Evolutionary conservation across 176 grass and related monocot genomes (phyloP), one percentile per base, ranked within the genome.

Genomic region (Oryza glaberrima): DNA sequence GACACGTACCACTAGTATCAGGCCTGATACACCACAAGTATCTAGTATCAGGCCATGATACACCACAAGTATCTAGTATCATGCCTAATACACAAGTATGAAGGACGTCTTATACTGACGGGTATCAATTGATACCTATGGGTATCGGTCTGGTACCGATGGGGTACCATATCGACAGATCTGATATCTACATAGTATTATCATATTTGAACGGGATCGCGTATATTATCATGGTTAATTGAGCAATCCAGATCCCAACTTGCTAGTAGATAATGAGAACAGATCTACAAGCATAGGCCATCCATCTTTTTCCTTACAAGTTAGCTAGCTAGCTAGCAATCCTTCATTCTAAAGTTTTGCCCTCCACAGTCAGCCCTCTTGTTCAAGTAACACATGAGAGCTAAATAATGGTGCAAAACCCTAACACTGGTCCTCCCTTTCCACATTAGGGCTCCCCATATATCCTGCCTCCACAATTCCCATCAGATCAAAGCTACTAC

Each of bases 381-480:
- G 78, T 90, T 73, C 5, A 85, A 87, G 51, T 84, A 77, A 69
- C 60, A 77, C 70, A 48, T 76, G 68, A 73, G 35, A 13, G 72
- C 12, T 66, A 82, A 87, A 67, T 19, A 78, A 87, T 81, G 77
- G 44, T 25, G 8, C 81, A 76, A 22, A 75, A 85, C 70, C 75
- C 81, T 49, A 92, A 60, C 75, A 67, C 11, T 28, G 77, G 77
- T 85, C 72, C 84, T 78, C 49, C 36, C 84, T 93, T 93, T 89
- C 88, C 91, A 71, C 85, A 91, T 93, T 93, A 65, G 87, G 90
- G 75, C 63, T 77, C 83, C 70, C 80, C 68, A 23, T 70, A 82
- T 36, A 73, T 46, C 75, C 67, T 38, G 3, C 68, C 38, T 78
- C 54, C 34, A 58, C 54, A 58, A 5, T 20, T 58, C 54, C 54